These are phyloP conservation scores for Thuidium tamariscinum DNA, from an alignment of 225 moss, liverwort and hornwort species.

Conservation along the genomic window DNA sequence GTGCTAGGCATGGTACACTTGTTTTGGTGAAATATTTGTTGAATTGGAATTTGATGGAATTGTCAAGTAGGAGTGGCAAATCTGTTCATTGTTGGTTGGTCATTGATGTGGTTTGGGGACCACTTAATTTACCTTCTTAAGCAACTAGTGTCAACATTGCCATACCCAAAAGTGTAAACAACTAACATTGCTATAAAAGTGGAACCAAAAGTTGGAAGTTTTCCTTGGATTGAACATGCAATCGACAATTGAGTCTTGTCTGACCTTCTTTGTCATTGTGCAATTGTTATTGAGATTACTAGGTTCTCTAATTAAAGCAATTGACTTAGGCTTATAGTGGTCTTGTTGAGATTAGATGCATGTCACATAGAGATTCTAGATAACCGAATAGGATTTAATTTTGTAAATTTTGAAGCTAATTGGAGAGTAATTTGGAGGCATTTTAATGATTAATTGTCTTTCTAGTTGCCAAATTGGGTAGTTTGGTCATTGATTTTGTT, in stretches of 20 bases:
- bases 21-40: no score
- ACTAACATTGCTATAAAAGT: rapidly evolving
- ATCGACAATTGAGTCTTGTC: rapidly evolving
- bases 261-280: rapidly evolving
- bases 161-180: rapidly evolving
- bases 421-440: no score
- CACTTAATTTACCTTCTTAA: not conserved
- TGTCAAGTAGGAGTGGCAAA: rapidly evolving
- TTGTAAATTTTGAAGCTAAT: no score
- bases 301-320: not conserved
- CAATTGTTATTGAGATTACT: not conserved
- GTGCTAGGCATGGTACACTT: no score
- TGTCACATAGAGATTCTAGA: rapidly evolving
- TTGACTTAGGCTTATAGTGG: rapidly evolving
- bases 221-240: not conserved
- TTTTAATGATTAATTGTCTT: no score
- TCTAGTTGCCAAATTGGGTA: no score
- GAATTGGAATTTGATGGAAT: not conserved
- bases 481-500: no score
- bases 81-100: not conserved
- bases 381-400: no score
- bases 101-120: rapidly evolving
- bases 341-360: rapidly evolving
- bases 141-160: not conserved
- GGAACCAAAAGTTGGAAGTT: not conserved